Base-by-base conservation (phyloP, 2,329 filamentous ascomycete genomes). In the Aspergillus sp. region DNA sequence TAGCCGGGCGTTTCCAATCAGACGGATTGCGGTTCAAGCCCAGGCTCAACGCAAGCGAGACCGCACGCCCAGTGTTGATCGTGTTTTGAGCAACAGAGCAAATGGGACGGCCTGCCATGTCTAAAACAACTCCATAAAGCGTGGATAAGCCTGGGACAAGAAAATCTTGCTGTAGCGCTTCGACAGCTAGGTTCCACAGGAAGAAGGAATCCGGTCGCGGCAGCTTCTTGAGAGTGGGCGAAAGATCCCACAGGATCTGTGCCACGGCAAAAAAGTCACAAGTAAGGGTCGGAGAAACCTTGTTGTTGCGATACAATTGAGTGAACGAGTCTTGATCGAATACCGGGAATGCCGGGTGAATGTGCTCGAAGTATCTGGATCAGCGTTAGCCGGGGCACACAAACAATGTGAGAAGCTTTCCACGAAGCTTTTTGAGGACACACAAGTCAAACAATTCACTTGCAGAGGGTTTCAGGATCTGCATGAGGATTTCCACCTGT, bases 111-210 rank as follows among this genome's bases (percentile, higher is more conserved):
- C 83, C 83, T 3, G 77, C 76, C 0, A 85, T 70, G 56, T 85
- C 82, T 3, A 85, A 68, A 3, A 84, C 66, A 6, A 81, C 76
- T 1, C 82, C 77, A 3, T 79, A 72, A 12, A 85, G 75, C 0
- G 81, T 81, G 0, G 81, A 80, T 44, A 84, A 74, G 0, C 81
- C 79, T 0, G 82, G 82, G 0, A 78, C 79, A 5, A 81, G 69
- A 31, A 81, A 75, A 3, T 84, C 76, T 43, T 85, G 82, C 57
- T 82, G 81, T 5, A 83, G 69, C 0, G 82, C 81, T 56, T 81
- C 79, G 14, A 77, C 80, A 15, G 82, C 80, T 19, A 83, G 74
- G 54, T 84, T 84, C 82, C 83, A 85, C 33, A 82, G 76, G 61
- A 81, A 85, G 14, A 79, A 76, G 12, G 73, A 69, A 62, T 85